A percentile compares a stretch with the other conserved stretches of the same genome.
These are phyloP conservation scores for Huntiella omanensis DNA, from an alignment of 2,329 filamentous ascomycete species.

Conservation along the genomic window DNA sequence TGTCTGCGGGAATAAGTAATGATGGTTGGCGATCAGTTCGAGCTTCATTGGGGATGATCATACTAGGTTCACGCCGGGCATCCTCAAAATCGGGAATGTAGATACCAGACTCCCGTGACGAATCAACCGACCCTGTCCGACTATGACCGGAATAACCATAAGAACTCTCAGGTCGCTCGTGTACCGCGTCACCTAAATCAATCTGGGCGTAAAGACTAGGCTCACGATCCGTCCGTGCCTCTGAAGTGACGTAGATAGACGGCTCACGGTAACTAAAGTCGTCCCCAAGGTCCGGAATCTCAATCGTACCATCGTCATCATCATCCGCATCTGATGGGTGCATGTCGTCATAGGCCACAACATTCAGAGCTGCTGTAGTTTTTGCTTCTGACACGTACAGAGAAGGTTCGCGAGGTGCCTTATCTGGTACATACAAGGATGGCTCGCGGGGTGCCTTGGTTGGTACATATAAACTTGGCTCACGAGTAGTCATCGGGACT, in stretches of 20 bases:
- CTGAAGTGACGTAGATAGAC: slow-evolving; percentile 9
- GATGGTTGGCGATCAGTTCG: slow-evolving; percentile 9
- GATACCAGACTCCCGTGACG: slow-evolving; percentile 4
- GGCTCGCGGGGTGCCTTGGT: slow-evolving; percentile 4
- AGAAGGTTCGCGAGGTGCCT: slow-evolving; percentile 6
- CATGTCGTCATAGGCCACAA: neutral
- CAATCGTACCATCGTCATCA: slow-evolving; percentile 11
- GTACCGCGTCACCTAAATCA: slow-evolving; percentile 5
- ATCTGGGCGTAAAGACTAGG: slow-evolving; percentile 8
- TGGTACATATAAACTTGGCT: slow-evolving; percentile 9
- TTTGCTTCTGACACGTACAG: slow-evolving; percentile 7
- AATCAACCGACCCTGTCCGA: slow-evolving; percentile 1
- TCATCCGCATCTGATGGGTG: neutral
- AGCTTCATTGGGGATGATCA: slow-evolving; percentile 10
- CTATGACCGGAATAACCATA: slow-evolving; percentile 3
- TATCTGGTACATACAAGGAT: slow-evolving; percentile 4
- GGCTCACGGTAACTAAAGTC: slow-evolving; percentile 9
- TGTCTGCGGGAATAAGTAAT: slow-evolving; percentile 9
- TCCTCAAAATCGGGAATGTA: slow-evolving; percentile 8
- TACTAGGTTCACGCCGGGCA: slow-evolving; percentile 6
- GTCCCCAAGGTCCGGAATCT: slow-evolving; percentile 9
- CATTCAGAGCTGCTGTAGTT: slow-evolving; percentile 3
- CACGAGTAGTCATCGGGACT: slow-evolving; percentile 5
- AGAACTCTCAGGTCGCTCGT: slow-evolving; percentile 8
- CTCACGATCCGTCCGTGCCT: slow-evolving; percentile 7